Conservation (phyloP, 2,329 filamentous ascomycete genomes). For the Exophiala spinifera region DNA sequence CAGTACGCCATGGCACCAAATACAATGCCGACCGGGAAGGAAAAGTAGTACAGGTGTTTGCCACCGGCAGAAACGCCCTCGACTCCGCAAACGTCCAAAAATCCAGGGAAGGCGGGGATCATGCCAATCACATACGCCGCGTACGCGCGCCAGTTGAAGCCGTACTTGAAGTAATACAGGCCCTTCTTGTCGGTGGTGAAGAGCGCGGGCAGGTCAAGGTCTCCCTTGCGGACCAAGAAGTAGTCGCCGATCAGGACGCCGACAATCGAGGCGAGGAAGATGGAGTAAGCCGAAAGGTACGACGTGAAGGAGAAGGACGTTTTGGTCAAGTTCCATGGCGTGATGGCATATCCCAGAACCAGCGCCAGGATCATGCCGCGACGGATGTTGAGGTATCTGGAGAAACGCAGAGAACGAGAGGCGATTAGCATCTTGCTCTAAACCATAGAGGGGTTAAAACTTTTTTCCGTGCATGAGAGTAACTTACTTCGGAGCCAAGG, state of each 20-base stretch:
- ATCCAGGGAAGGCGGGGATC: constrained; percentile 33
- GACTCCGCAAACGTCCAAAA: constrained; percentile 14
- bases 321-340: constrained; percentile 23
- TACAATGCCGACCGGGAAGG: background rate
- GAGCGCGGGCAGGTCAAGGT: constrained; percentile 41
- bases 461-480: too few relatives aligned
- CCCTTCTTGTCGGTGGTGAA: constrained; percentile 38
- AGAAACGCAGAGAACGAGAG: too few relatives aligned
- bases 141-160: constrained; percentile 36
- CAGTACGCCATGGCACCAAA: background rate
- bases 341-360: constrained; percentile 32
- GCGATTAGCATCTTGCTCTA: too few relatives aligned
- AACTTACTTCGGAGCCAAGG: constrained; percentile 32
- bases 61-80: background rate
- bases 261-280: constrained; percentile 41
- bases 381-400: constrained; percentile 78
- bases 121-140: constrained; percentile 34
- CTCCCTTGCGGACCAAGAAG: constrained; percentile 38
- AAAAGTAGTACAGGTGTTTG: background rate
- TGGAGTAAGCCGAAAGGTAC: constrained; percentile 27
- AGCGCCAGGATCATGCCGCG: constrained; percentile 60
- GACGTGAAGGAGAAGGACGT: constrained; percentile 13
- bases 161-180: constrained; percentile 38
- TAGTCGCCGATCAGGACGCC: constrained; percentile 43
- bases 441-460: too few relatives aligned